A percentile compares a stretch with the other conserved stretches of the same genome.
Evolutionary conservation across 2,329 filamentous ascomycete genomes (phyloP).

Genomic region (Chrysoporthe puriensis): DNA sequence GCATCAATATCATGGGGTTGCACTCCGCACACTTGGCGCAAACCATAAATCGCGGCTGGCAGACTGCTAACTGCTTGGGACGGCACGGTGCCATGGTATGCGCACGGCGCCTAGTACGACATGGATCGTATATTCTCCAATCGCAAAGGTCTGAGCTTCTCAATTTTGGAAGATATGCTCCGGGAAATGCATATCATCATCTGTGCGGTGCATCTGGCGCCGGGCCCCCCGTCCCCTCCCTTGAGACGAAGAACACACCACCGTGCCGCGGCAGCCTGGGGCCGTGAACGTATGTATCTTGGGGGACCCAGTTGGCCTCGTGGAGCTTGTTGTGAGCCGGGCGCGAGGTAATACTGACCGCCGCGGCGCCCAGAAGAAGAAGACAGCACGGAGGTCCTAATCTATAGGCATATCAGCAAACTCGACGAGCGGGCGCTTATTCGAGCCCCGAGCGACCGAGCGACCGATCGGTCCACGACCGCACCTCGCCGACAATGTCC

Average conservation of each 20-base stretch:
- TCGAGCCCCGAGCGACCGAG: no score
- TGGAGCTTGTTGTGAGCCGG: no score
- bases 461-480: background rate
- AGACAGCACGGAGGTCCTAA: no score
- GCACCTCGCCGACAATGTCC: no score
- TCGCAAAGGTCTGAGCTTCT: background rate
- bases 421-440: no score
- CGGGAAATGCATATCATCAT: background rate
- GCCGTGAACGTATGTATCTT: no score
- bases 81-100: background rate
- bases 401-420: background rate
- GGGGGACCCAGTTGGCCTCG: no score
- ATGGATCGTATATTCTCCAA: background rate
- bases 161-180: background rate
- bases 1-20: slow-evolving; percentile 5
- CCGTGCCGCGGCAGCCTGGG: no score
- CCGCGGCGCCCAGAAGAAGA: background rate
- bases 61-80: background rate
- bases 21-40: background rate
- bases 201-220: background rate
- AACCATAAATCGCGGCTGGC: slow-evolving; percentile 2
- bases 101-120: background rate
- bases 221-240: background rate
- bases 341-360: no score
- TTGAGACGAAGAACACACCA: background rate